A percentile compares a stretch with the other conserved stretches of the same genome.
These are phyloP conservation scores for Gymnopilus junonius DNA, from an alignment of 768 basidiomycete species.

Conservation along the genomic window DNA sequence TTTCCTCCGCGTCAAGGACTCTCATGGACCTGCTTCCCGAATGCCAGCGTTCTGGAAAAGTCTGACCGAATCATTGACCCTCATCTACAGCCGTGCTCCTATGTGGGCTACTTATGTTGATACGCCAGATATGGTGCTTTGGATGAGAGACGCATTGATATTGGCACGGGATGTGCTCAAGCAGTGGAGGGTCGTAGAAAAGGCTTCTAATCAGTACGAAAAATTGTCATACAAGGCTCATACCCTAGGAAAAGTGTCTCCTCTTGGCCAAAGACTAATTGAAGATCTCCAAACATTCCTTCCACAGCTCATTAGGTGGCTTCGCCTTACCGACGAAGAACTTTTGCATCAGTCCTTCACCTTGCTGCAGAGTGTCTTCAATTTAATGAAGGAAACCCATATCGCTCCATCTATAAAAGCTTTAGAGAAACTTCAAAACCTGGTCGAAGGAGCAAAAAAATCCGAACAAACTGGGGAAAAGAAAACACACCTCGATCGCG, in stretches of 20 bases:
- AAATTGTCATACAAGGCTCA: constrained; percentile 26
- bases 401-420: constrained; percentile 58
- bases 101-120: constrained; percentile 84
- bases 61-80: constrained; percentile 79
- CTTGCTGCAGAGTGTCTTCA: constrained; percentile 78
- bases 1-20: constrained; percentile 53
- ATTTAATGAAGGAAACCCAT: constrained; percentile 69
- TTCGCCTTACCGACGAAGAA: constrained; percentile 92
- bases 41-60: constrained; percentile 79
- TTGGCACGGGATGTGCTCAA: constrained; percentile 87
- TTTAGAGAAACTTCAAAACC: constrained; percentile 69
- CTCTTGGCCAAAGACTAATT: constrained; percentile 75
- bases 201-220: constrained; percentile 48
- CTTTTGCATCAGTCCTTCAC: constrained; percentile 88
- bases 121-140: constrained; percentile 84
- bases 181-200: constrained; percentile 80
- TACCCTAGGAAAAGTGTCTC: constrained; percentile 52
- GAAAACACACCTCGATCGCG: constrained; percentile 58
- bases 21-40: constrained; percentile 50
- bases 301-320: constrained; percentile 81
- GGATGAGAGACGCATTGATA: constrained; percentile 99
- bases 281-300: constrained; percentile 78
- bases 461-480: constrained; percentile 37
- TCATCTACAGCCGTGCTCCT: constrained; percentile 86
- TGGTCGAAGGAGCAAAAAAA: constrained; percentile 62